phyloP scores from a whole-genome alignment of 331 rosid genomes.

The Pyracantha coccinea region DNA sequence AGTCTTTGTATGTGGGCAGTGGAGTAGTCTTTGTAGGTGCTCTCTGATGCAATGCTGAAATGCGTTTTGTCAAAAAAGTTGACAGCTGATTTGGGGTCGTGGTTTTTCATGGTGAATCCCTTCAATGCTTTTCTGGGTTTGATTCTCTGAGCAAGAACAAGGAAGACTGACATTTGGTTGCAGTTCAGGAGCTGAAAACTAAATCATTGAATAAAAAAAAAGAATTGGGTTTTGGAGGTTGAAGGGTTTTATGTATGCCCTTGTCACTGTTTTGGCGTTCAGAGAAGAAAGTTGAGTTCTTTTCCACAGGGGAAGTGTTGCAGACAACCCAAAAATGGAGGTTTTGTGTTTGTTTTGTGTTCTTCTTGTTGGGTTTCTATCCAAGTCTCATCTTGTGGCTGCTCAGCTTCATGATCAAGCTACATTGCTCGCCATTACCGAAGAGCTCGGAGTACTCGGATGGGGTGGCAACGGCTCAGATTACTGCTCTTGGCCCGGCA shows the following conservation, averaged over 20 bases:
- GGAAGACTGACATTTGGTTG: neutral
- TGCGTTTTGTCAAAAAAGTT: slow-evolving; percentile 27
- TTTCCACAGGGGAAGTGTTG: neutral
- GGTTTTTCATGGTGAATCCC: slow-evolving; percentile 22
- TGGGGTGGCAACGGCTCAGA: slow-evolving; percentile 67
- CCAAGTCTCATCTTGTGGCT: slow-evolving; percentile 30
- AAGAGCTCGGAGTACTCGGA: slow-evolving; percentile 75
- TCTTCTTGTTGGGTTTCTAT: slow-evolving; percentile 49
- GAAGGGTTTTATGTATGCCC: slow-evolving; percentile 19
- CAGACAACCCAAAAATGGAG: slow-evolving; percentile 32
- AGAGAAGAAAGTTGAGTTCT: slow-evolving; percentile 18
- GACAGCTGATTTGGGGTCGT: slow-evolving; percentile 20
- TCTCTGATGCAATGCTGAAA: slow-evolving; percentile 9
- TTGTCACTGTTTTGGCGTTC: slow-evolving; percentile 14
- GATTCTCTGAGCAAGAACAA: slow-evolving; percentile 5
- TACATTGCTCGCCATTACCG: slow-evolving; percentile 48
- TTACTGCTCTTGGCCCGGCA: slow-evolving; percentile 82
- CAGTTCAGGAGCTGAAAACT: slow-evolving; percentile 3
- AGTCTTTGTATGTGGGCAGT: too few relatives aligned
- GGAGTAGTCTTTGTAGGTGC: too few relatives aligned
- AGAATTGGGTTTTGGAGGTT: neutral
- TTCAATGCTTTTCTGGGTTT: slow-evolving; percentile 4
- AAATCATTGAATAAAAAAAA: neutral
- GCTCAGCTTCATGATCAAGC: slow-evolving; percentile 61
- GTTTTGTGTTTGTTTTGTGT: slow-evolving; percentile 30